phyloP scores from a whole-genome alignment of 164 flowering plant species.

The Vitis cinerea region DNA sequence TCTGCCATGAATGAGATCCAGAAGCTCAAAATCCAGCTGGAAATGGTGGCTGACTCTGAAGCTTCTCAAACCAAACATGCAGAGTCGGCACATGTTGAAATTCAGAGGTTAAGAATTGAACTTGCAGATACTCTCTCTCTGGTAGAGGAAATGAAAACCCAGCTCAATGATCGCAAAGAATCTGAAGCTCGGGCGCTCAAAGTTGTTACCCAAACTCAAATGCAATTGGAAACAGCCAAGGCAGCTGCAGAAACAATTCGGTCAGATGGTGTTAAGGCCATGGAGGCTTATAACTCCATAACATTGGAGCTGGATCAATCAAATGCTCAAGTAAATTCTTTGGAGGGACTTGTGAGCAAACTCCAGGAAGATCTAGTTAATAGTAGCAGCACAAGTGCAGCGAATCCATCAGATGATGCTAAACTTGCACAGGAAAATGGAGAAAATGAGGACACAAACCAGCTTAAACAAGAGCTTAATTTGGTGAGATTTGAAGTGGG shows the following conservation, averaged over 20 bases:
- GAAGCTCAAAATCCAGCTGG: conserved; percentile 37
- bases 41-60: conserved; percentile 24
- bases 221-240: conserved; percentile 29
- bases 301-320: conserved; percentile 36
- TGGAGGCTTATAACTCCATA: conserved; percentile 21
- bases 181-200: conserved; percentile 34
- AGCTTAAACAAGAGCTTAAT: conserved; percentile 26
- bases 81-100: conserved; percentile 29
- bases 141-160: conserved; percentile 31
- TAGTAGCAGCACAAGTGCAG: background rate
- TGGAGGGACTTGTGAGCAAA: conserved; percentile 34
- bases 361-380: conserved; percentile 25
- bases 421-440: conserved; percentile 9
- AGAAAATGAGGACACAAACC: conserved; percentile 15
- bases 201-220: conserved; percentile 18
- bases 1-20: conserved; percentile 43
- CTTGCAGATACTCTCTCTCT: conserved; percentile 30
- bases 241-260: conserved; percentile 24
- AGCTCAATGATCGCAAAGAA: conserved; percentile 30
- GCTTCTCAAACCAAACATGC: conserved; percentile 27
- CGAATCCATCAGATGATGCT: background rate
- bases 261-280: conserved; percentile 20
- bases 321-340: conserved; percentile 20
- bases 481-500: conserved; percentile 24
- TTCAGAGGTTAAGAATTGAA: conserved; percentile 25